These are phyloP conservation scores for Canavalia gladiata DNA, from an alignment of 306 rosid genomes.

Conservation along the genomic window DNA sequence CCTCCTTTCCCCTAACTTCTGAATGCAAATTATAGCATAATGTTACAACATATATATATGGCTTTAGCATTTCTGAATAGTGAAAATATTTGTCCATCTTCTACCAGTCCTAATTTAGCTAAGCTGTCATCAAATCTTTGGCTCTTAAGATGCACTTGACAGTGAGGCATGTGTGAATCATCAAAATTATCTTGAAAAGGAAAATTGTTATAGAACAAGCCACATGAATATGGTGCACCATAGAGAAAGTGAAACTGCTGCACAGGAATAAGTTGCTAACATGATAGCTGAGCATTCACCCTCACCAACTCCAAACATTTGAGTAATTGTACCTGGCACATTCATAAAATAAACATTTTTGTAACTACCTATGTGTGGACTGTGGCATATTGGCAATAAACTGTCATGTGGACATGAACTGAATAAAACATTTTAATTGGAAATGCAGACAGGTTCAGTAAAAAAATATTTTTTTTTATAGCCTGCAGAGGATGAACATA, in stretches of 20 bases:
- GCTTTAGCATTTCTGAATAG: background rate
- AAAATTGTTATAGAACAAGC: slow-evolving; percentile 39
- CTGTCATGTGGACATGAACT: background rate
- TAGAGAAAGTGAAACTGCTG: slow-evolving; percentile 46
- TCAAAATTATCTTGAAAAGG: background rate
- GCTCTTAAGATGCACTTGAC: background rate
- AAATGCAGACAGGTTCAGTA: background rate
- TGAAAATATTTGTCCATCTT: slow-evolving; percentile 8
- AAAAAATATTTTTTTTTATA: too few species aligned
- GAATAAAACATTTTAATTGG: background rate
- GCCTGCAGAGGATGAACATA: too few species aligned
- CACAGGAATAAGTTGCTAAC: slow-evolving; percentile 51
- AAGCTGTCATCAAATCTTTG: background rate
- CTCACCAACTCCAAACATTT: slow-evolving; percentile 54
- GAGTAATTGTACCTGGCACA: slow-evolving; percentile 51
- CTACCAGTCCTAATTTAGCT: background rate
- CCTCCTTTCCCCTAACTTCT: too few species aligned
- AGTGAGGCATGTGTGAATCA: background rate
- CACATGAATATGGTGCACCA: slow-evolving; percentile 56
- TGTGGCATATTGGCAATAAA: background rate
- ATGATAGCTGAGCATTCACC: slow-evolving; percentile 54
- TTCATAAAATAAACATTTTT: background rate
- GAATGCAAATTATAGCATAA: background rate
- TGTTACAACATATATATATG: background rate
- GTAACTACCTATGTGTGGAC: background rate